Evolutionary conservation across 176 grass and related monocot genomes (phyloP).

Genomic region (Aegilops tauschii): DNA sequence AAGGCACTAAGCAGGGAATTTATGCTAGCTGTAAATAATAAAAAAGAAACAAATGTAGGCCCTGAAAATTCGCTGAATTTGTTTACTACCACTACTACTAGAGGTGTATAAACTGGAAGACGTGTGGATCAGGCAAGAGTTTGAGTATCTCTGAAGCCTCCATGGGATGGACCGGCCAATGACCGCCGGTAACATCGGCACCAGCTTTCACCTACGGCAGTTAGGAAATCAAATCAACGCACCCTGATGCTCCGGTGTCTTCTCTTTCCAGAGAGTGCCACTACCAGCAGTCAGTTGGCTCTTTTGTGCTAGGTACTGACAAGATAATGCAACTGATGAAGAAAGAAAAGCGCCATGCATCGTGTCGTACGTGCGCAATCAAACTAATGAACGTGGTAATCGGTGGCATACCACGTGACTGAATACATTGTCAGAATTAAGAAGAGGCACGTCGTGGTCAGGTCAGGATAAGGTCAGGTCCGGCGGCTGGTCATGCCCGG

Average conservation of each 20-base stretch:
- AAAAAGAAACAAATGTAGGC: too few species aligned
- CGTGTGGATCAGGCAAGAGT: background rate
- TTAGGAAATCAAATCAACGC: background rate
- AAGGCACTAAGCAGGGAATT: background rate
- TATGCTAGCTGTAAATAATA: background rate
- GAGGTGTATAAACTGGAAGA: background rate
- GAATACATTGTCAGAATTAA: too few species aligned
- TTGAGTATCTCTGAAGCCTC: constrained; percentile 7
- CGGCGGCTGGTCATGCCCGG: background rate
- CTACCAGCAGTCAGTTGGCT: too few species aligned
- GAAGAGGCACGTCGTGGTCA: background rate
- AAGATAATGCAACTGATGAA: too few species aligned
- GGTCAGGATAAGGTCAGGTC: background rate
- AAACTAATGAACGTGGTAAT: too few species aligned
- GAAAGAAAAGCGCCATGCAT: too few species aligned
- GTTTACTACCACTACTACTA: too few species aligned
- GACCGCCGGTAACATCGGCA: background rate
- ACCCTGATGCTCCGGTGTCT: too few species aligned
- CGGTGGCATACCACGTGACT: background rate
- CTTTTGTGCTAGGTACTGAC: too few species aligned
- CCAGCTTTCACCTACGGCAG: background rate
- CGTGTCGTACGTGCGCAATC: too few species aligned
- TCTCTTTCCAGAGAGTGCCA: too few species aligned
- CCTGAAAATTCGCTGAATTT: too few species aligned
- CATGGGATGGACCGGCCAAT: background rate